phyloP scores from a whole-genome alignment of 306 rosid genomes.

The Vigna angularis region DNA sequence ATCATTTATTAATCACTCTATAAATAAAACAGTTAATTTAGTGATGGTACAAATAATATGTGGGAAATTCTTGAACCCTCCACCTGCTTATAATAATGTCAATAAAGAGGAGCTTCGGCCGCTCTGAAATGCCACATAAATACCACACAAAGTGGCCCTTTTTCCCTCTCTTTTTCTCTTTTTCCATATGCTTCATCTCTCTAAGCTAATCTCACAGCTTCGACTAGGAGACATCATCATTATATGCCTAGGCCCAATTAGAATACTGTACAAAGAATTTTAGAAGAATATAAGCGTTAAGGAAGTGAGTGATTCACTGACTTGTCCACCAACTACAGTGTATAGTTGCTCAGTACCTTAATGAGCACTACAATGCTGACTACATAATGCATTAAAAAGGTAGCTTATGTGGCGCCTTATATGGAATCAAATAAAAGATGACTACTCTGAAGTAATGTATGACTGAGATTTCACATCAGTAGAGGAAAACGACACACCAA shows the following conservation, averaged over 20 bases:
- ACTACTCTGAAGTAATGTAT: constrained; percentile 28
- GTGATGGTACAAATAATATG: constrained; percentile 9
- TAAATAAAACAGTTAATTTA: no score
- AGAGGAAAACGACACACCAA: constrained; percentile 24
- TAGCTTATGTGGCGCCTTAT: constrained; percentile 34
- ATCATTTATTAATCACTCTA: neutral
- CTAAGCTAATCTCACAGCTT: constrained; percentile 41
- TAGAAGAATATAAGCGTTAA: constrained; percentile 32
- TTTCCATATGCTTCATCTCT: constrained; percentile 45
- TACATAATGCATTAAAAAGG: constrained; percentile 30
- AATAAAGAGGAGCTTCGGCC: constrained; percentile 60
- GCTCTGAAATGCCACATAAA: constrained; percentile 46
- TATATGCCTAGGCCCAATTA: constrained; percentile 44
- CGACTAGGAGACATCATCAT: constrained; percentile 70
- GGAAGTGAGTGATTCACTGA: constrained; percentile 1
- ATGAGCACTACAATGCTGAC: constrained; percentile 15
- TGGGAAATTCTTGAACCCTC: constrained; percentile 45
- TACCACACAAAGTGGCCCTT: constrained; percentile 50
- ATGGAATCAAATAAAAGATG: constrained; percentile 26
- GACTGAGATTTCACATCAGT: constrained; percentile 39
- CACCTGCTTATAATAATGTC: constrained; percentile 40
- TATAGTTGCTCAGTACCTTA: constrained; percentile 1
- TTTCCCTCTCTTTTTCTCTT: constrained; percentile 25
- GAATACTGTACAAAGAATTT: constrained; percentile 30
- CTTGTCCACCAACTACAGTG: constrained; percentile 38